These are phyloP conservation scores for Saccharomycopsis hybrid DNA, from an alignment of 1,139 yeast genomes.

Conservation along the genomic window DNA sequence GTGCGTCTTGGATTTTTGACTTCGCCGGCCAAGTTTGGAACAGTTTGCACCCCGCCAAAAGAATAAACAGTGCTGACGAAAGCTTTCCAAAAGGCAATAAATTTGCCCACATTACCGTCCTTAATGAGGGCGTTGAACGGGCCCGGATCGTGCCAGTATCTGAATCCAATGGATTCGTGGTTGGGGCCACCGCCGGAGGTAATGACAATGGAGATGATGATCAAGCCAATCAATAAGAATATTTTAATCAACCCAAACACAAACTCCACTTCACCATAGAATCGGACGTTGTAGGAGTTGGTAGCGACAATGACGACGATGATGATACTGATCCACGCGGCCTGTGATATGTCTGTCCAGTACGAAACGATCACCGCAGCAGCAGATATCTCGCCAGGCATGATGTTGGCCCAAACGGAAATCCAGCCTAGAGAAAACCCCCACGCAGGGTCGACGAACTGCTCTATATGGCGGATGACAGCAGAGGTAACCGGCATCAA, in stretches of 20 bases:
- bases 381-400: not conserved
- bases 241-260: not conserved
- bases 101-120: not conserved
- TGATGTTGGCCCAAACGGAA: not conserved
- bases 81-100: constrained; percentile 1
- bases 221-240: not conserved
- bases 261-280: constrained; percentile 17
- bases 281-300: constrained; percentile 42
- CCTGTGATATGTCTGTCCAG: not conserved
- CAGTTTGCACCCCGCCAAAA: not conserved
- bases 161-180: constrained; percentile 17
- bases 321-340: not conserved
- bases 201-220: constrained; percentile 29
- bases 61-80: not conserved
- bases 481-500: constrained; percentile 27
- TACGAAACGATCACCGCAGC: not conserved
- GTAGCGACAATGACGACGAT: not conserved
- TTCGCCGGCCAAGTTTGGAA: not conserved
- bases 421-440: not conserved
- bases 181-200: constrained; percentile 27
- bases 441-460: constrained; percentile 20
- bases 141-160: not conserved
- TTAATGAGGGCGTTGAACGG: not conserved
- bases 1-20: not conserved
- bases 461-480: constrained; percentile 26